Base-by-base conservation (phyloP, 2,329 filamentous ascomycete genomes). In the Microcyclosporella mali region DNA sequence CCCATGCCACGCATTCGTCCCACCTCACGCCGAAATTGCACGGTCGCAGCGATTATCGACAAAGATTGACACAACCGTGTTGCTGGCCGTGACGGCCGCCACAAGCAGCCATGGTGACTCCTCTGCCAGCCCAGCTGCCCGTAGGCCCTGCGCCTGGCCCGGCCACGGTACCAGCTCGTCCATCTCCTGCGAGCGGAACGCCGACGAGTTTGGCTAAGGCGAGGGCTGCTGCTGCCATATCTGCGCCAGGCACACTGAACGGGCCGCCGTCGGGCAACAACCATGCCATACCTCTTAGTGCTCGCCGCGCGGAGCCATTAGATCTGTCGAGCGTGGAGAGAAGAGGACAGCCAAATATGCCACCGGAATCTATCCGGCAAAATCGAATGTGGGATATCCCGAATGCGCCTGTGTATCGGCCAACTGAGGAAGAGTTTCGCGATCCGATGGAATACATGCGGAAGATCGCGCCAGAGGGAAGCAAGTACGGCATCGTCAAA, bases 401-500 rank as follows among this genome's bases (percentile, higher is more conserved):
- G 52, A 90, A 97, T 62, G 90, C 92, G 19, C 90, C 90, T 2
- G 92, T 88, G 4, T 98, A 88, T 65, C 77, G 81, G 51, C 92
- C 92, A 25, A 95, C 87, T 0, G 82, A 88, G 55, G 89, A 95
- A 56, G 89, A 98, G 66, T 98, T 92, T 74, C 87, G 84, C 59
- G 89, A 98, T 58, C 92, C 92, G 0, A 82, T 95, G 61, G 85
- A 85, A 56, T 98, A 95, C 61, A 89, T 98, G 57, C 82, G 82
- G 62, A 95, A 90, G 66, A 95, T 98, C 55, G 75, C 82, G 1
- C 82, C 87, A 1, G 88, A 95, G 63, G 92, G 87, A 17, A 79
- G 76, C 53, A 81, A 89, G 57, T 97, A 85, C 66, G 92, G 92
- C 38, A 85, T 98, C 41, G 89, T 88, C 75, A 95, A 95, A 67